These are phyloP conservation scores for Macrophomina phaseolina DNA, from an alignment of 2,329 filamentous ascomycete species.

Conservation along the genomic window DNA sequence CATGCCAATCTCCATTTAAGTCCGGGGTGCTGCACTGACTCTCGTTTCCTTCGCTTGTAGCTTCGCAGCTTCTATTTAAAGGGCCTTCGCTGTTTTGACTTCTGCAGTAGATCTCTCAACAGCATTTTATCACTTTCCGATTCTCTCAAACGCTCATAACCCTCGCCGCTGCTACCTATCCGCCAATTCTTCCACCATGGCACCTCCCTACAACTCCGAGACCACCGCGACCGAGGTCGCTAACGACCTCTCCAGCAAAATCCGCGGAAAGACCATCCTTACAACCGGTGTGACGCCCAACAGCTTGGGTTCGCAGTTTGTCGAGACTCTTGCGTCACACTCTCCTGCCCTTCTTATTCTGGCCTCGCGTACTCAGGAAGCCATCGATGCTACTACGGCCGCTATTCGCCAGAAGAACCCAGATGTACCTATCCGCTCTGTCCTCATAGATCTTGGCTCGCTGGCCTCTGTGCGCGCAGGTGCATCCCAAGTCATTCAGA, in stretches of 20 bases:
- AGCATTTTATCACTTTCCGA: too few relatives aligned
- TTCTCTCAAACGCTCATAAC: too few relatives aligned
- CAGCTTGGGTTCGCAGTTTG: conserved; percentile 39
- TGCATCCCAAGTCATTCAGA: conserved; percentile 35
- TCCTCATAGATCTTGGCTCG: conserved; percentile 44
- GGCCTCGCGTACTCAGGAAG: conserved; percentile 51
- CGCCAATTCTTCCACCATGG: not conserved
- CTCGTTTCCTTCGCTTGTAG: too few relatives aligned
- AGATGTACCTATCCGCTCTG: conserved; percentile 39
- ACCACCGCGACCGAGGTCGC: conserved; percentile 33
- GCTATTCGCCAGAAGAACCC: conserved; percentile 43
- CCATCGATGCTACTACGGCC: conserved; percentile 39
- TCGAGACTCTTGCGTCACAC: conserved; percentile 37
- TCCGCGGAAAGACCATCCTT: conserved; percentile 23
- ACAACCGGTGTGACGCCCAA: conserved; percentile 38
- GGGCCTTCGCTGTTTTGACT: too few relatives aligned
- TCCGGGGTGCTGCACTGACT: too few relatives aligned
- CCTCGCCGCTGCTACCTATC: too few relatives aligned
- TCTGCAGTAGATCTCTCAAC: too few relatives aligned
- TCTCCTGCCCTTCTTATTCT: conserved; percentile 39
- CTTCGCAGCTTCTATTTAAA: too few relatives aligned
- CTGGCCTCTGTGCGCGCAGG: conserved; percentile 43
- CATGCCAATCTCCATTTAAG: too few relatives aligned
- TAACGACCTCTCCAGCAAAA: not conserved
- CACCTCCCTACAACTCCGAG: not conserved